These are phyloP conservation scores for Podosphaera xanthii DNA, from an alignment of 2,329 filamentous ascomycete genomes.

Conservation along the genomic window DNA sequence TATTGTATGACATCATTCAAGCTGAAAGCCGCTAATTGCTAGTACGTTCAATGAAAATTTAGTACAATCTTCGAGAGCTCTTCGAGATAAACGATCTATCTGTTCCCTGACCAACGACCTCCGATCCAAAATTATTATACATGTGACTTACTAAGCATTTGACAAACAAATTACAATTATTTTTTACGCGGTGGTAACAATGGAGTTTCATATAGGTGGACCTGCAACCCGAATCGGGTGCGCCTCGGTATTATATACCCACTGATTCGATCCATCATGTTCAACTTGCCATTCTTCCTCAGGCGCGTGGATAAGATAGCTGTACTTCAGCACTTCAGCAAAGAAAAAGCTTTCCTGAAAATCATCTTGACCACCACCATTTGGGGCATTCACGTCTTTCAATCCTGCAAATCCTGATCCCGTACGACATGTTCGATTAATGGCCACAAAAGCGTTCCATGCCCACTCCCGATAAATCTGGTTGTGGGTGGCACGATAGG, in stretches of 20 bases:
- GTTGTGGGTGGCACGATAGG: constrained; percentile 58
- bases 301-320: constrained; percentile 35
- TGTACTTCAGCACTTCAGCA: constrained; percentile 71
- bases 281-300: constrained; percentile 29
- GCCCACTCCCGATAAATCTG: constrained; percentile 61
- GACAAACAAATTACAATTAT: no score
- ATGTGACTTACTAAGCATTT: no score
- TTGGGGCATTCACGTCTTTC: constrained; percentile 36
- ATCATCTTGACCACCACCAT: constrained; percentile 39
- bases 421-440: constrained; percentile 38
- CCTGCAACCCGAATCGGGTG: constrained; percentile 30
- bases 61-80: no score
- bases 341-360: constrained; percentile 78
- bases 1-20: no score
- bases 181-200: no score
- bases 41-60: no score
- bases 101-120: no score
- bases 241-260: constrained; percentile 42
- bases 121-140: no score
- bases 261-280: constrained; percentile 26
- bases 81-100: no score
- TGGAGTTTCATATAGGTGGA: constrained; percentile 7
- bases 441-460: constrained; percentile 52
- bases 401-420: constrained; percentile 46
- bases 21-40: no score